Evolutionary conservation across 2,329 filamentous ascomycete species (phyloP), one percentile per base, ranked within the genome.

Genomic region (Aspergillus texensis): DNA sequence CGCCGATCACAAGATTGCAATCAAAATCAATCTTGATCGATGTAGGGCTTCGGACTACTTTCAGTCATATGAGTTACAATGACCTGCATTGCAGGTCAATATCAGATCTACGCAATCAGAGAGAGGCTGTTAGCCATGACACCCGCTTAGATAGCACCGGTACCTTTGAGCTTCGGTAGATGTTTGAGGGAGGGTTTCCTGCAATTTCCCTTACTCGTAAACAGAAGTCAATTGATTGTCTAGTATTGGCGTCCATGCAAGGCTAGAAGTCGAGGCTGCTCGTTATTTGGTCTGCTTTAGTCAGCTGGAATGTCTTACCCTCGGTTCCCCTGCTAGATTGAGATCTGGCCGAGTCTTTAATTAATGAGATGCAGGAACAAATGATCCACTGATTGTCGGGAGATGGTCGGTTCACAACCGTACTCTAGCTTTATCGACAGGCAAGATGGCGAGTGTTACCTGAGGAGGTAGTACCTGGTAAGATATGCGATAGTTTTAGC

Each of bases 291-390:
- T 26, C 24, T 59, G 36, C 58, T 52, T 52, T 59, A 59, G 57
- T 62, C 56, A 55, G 56, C 41, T 41, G 54, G 61, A 52, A 59
- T 65, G 63, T 65, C 55, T 63, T 58, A 58, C 52, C 45, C 24
- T 39, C 32, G 12, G 21, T 48, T 36, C 59, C 56, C 34, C 34
- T 32, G 19, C 30, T 43, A 52, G 53, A 54, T 64, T 62, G 60
- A 64, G 62, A 66, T 66, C 62, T 62, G 62, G 62, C 53, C 57
- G 62, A 62, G 60, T 58, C 61, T 54, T 46, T 56, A 32, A 55
- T 55, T 48, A 59, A 62, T 64, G 45, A 60, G 62, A 66, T 56
- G 62, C 65, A 67, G 63, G 63, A 67, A 67, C 63, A 61, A 14
- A 39, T 30, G 55, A 59, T 62, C 62, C 41, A 59, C 62, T 52